Conservation (phyloP, 2,329 filamentous ascomycete genomes). For the Claviceps quebecensis region DNA sequence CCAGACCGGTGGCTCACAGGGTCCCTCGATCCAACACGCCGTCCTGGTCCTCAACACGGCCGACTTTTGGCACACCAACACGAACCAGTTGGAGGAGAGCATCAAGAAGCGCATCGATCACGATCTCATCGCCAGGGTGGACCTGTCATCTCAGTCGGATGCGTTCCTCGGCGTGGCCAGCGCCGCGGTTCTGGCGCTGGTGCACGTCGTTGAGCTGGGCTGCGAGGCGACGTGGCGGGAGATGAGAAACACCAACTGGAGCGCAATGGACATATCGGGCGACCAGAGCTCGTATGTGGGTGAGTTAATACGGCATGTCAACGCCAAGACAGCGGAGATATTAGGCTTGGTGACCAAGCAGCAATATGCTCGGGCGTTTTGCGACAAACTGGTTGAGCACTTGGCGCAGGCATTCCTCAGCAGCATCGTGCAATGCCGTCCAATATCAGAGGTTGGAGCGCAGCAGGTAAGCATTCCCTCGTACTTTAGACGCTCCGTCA, state of each 20-base stretch:
- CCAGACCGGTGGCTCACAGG: constrained; percentile 40
- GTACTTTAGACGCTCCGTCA: background rate
- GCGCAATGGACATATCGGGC: constrained; percentile 79
- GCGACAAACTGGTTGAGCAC: constrained; percentile 87
- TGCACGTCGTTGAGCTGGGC: constrained; percentile 67
- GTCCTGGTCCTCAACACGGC: constrained; percentile 88
- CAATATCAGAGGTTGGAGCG: constrained; percentile 84
- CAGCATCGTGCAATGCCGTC: constrained; percentile 78
- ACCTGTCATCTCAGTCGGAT: constrained; percentile 86
- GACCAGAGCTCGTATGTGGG: constrained; percentile 89
- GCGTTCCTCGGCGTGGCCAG: constrained; percentile 91
- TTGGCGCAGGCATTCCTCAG: constrained; percentile 65
- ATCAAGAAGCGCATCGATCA: constrained; percentile 82
- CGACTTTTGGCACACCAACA: constrained; percentile 92
- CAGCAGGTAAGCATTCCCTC: constrained; percentile 51
- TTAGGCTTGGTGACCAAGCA: constrained; percentile 70
- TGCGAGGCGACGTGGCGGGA: constrained; percentile 86
- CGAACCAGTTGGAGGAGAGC: constrained; percentile 84
- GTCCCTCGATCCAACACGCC: constrained; percentile 53
- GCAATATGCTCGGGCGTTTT: constrained; percentile 88
- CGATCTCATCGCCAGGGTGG: constrained; percentile 60
- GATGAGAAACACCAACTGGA: constrained; percentile 95
- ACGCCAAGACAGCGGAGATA: constrained; percentile 59
- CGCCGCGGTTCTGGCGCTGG: constrained; percentile 69
- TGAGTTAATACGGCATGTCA: constrained; percentile 62